Evolutionary conservation across 2,329 filamentous ascomycete genomes (phyloP), one percentile per base, ranked within the genome.

Genomic region (Furcasterigmium sp.): DNA sequence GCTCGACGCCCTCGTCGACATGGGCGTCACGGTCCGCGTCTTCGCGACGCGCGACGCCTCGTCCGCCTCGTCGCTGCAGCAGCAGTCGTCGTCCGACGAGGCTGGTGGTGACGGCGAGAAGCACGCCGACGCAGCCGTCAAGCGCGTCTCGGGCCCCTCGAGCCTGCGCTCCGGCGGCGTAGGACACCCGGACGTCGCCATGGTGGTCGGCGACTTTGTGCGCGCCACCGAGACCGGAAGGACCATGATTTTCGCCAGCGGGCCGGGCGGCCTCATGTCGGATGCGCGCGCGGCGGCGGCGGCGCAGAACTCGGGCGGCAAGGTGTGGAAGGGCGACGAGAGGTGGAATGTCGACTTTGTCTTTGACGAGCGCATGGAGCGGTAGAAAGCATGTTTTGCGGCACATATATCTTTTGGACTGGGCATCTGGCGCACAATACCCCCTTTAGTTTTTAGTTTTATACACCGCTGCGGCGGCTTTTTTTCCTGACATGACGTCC

Each of bases 321-420:
- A 65, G 49, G 78, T 83, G 9, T 82, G 77, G 79, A 73, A 59
- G 42, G 77, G 79, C 0, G 67, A 82, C 18, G 72, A 74, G 52
- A 67, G 68, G 29, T 76, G 66, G 38, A 72, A 82, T 53, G 77
- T 84, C 3, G 59, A 64, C 38, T 61, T 84, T 26, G 61, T 77
- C 23, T 80, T 75, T 54, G 80, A 84, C 58, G 78, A 83, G 61
- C 69, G 80, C 35, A 58, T 83, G 46, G 76, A 78, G 56, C 71
- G 69, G 63, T 74, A 37, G 45, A 50, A 9, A 15, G n/a, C 18
- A n/a, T 39, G 21, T 14, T 37, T 37, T 21, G 18, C 17, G n/a
- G n/a, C n/a, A n/a, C n/a, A n/a, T n/a, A n/a, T n/a, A n/a, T n/a
- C n/a, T 26, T 26, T 11, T 26, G 23, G 23, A 26, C 23, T 26